Base-by-base conservation (phyloP, 192 early-diverging fungal genomes). In the Cladochytrium replicatum region DNA sequence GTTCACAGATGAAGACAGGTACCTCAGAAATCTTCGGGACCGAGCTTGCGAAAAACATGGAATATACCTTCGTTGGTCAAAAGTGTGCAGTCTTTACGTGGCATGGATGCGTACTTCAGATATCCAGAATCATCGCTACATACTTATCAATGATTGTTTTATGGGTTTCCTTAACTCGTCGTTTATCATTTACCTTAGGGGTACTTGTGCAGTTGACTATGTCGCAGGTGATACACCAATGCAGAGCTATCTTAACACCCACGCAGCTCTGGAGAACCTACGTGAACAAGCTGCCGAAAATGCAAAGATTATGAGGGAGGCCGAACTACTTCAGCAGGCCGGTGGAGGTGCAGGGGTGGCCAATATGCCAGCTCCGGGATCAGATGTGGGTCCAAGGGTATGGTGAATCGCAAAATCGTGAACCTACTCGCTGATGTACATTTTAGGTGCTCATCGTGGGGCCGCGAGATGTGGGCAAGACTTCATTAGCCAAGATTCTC, bases 211-310 rank as follows among this genome's bases (percentile, higher is more conserved):
- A 21, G 84, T 85, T 2, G 86, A 86, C 44, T 96, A 94, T 50
- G 77, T 86, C 1, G 93, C 89, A 0, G 88, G 77, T n/a, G 96
- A 99, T 59, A 97, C 96, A 2, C 91, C 93, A 8, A 97, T 99
- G 96, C 64, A 69, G 24, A 75, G 75, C 30, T 91, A 87, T 57
- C 67, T 94, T 31, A 95, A 94, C 54, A 71, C 84, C 1, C 96
- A 99, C 55, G 58, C 88, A 37, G 88, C 89, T 0, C 63, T 97
- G 13, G 87, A 94, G 53, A 84, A 88, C 54, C 54, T 78, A 17
- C 75, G 92, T 15, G 59, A 51, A 26, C 54, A 47, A 0, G 86
- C 80, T 0, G 57, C 58, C 7, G 43, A 43, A 7, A 55, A 60
- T 11, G 64, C 66, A 2, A 38, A 52, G n/a, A 13, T 37, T 37